phyloP scores from a whole-genome alignment of 2,329 filamentous ascomycete species.

The Ophiostoma perfectum region DNA sequence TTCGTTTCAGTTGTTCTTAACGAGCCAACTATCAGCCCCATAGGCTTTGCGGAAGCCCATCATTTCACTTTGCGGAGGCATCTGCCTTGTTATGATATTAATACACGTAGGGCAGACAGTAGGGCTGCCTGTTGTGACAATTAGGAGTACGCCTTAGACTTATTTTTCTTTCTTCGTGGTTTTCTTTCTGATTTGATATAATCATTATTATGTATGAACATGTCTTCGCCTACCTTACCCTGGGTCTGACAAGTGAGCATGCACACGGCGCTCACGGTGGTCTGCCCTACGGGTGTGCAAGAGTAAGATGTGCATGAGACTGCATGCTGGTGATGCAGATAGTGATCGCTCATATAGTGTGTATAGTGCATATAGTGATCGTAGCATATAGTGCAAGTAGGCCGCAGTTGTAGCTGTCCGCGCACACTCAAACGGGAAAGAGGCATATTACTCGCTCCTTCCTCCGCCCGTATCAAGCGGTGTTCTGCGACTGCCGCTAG shows the following conservation, averaged over 20 bases:
- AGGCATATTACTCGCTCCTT: neutral
- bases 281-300: neutral
- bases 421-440: neutral
- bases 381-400: neutral
- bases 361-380: neutral
- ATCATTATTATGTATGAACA: no score
- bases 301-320: conserved; percentile 1
- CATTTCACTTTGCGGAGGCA: neutral
- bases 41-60: neutral
- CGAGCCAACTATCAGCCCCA: neutral
- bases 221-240: no score
- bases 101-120: neutral
- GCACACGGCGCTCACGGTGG: neutral
- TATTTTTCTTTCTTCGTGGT: neutral
- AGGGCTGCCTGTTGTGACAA: neutral
- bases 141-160: neutral
- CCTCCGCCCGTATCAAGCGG: neutral
- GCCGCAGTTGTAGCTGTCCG: neutral
- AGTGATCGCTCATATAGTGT: neutral
- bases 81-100: neutral
- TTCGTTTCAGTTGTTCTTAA: neutral
- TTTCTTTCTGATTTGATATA: no score
- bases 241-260: no score
- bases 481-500: conserved; percentile 9
- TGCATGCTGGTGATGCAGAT: conserved; percentile 1